These are phyloP conservation scores for Daldinia childiae DNA, from an alignment of 495 filamentous ascomycete genomes.

Conservation along the genomic window DNA sequence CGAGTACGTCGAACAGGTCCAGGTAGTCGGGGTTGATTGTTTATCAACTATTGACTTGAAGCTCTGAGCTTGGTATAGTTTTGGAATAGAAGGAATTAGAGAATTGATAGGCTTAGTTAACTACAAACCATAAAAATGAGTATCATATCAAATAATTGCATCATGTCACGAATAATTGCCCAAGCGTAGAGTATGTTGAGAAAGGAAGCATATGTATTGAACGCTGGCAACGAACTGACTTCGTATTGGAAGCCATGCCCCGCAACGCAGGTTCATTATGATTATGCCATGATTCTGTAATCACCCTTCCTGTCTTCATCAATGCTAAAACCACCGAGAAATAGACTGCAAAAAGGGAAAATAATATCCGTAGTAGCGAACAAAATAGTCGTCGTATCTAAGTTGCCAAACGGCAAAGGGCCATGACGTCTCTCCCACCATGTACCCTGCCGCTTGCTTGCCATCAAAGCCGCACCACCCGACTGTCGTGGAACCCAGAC, in stretches of 20 bases:
- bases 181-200: not conserved
- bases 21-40: not conserved
- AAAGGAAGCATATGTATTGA: slow-evolving; percentile 27
- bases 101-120: slow-evolving; percentile 11
- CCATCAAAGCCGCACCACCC: slow-evolving; percentile 41
- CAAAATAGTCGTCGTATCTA: slow-evolving; percentile 8
- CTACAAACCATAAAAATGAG: not conserved
- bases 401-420: slow-evolving; percentile 38
- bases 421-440: slow-evolving; percentile 64
- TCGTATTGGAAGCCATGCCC: not conserved
- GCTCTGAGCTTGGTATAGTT: slow-evolving; percentile 15
- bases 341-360: not conserved
- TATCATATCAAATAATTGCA: not conserved
- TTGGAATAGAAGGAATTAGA: slow-evolving; percentile 23
- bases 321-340: slow-evolving; percentile 6
- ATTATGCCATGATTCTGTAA: slow-evolving; percentile 11
- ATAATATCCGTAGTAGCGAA: not conserved
- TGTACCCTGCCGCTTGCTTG: slow-evolving; percentile 42
- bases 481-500: slow-evolving; percentile 60
- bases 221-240: slow-evolving; percentile 22
- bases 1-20: not conserved
- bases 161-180: not conserved
- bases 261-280: slow-evolving; percentile 8
- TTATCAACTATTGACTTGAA: not conserved
- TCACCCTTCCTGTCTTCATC: not conserved